Evolutionary conservation across 2,329 filamentous ascomycete genomes (phyloP).

Genomic region (Penicillium italicum): DNA sequence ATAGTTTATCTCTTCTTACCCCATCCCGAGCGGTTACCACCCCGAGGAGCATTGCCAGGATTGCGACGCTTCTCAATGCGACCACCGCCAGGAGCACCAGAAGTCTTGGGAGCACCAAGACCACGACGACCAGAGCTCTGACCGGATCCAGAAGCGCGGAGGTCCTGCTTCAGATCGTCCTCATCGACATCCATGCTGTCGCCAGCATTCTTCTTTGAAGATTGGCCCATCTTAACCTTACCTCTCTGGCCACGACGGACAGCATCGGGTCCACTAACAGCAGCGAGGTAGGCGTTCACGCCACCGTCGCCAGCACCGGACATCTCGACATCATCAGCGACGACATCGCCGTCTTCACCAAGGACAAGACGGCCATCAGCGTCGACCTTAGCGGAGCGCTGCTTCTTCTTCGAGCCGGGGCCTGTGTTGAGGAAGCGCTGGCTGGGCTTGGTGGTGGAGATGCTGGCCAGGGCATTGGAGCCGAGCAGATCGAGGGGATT

Average conservation of each 20-base stretch:
- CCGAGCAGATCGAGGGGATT: conserved; percentile 93
- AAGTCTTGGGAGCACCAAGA: conserved; percentile 26
- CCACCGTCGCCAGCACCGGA: conserved; percentile 28
- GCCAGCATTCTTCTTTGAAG: conserved; percentile 35
- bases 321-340: conserved; percentile 37
- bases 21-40: conserved; percentile 8
- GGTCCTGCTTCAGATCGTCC: conserved; percentile 20
- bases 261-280: conserved; percentile 58
- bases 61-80: conserved; percentile 28
- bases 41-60: conserved; percentile 15
- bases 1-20: conserved; percentile 10
- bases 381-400: conserved; percentile 42
- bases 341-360: conserved; percentile 30
- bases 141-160: conserved; percentile 18
- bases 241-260: conserved; percentile 57
- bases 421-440: conserved; percentile 43
- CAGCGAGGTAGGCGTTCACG: conserved; percentile 60
- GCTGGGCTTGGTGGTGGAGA: conserved; percentile 80
- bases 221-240: conserved; percentile 57
- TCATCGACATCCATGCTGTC: conserved; percentile 47
- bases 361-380: conserved; percentile 46
- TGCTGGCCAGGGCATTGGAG: conserved; percentile 82
- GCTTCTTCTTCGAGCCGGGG: conserved; percentile 39
- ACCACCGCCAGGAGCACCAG: conserved; percentile 21
- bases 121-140: conserved; percentile 20